These are phyloP conservation scores for Talaromyces liani DNA, from an alignment of 495 filamentous ascomycete species.

Conservation along the genomic window DNA sequence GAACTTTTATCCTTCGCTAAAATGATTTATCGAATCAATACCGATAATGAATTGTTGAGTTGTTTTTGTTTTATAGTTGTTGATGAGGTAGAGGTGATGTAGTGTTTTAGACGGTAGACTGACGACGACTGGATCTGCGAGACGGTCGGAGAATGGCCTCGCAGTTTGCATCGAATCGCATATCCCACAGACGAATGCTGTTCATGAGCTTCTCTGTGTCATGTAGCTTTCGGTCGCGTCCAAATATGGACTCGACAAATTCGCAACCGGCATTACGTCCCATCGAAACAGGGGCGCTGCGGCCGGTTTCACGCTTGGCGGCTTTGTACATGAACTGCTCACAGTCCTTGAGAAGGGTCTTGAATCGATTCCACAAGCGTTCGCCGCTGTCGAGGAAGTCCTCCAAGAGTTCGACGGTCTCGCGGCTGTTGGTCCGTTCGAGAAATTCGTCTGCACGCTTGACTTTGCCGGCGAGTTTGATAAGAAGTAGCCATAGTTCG, in stretches of 20 bases:
- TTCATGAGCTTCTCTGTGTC: conserved; percentile 95
- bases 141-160: conserved; percentile 74
- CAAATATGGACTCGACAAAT: conserved; percentile 96
- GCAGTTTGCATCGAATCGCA: conserved; percentile 95
- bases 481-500: conserved; percentile 90
- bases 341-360: conserved; percentile 79
- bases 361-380: conserved; percentile 77
- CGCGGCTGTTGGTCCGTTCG: conserved; percentile 58
- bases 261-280: conserved; percentile 90
- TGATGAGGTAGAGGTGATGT: not conserved
- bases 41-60: not conserved
- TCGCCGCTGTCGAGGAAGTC: conserved; percentile 92
- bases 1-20: not conserved
- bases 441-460: conserved; percentile 84
- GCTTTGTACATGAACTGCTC: conserved; percentile 89
- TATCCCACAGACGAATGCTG: conserved; percentile 84
- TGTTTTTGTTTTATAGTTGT: not conserved
- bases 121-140: conserved; percentile 4
- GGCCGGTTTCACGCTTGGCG: conserved; percentile 56
- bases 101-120: conserved; percentile 2
- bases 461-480: conserved; percentile 92
- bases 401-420: conserved; percentile 74
- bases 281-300: conserved; percentile 60
- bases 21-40: not conserved
- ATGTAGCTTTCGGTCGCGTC: conserved; percentile 83